Conservation (phyloP, 495 filamentous ascomycete genomes). For the Bacidia rubella region DNA sequence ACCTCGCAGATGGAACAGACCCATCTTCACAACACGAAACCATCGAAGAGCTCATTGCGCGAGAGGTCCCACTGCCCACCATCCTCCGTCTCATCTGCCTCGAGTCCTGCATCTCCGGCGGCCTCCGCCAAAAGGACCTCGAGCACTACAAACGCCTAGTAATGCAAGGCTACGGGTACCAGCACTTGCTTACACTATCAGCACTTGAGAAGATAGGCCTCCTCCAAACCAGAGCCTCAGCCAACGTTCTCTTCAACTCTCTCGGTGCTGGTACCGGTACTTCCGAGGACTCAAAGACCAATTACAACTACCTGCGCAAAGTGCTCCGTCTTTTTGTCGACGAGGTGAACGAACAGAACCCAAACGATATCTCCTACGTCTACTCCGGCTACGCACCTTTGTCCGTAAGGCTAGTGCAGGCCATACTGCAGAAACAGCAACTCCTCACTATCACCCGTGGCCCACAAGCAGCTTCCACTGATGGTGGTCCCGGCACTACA, state of each 20-base stretch:
- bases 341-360: constrained; percentile 94
- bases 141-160: constrained; percentile 81
- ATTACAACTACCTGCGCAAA: constrained; percentile 78
- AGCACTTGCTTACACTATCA: constrained; percentile 81
- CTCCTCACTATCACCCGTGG: constrained; percentile 41
- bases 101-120: constrained; percentile 79
- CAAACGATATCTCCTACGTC: constrained; percentile 90
- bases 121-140: constrained; percentile 72
- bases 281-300: constrained; percentile 53
- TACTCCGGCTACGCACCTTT: constrained; percentile 95
- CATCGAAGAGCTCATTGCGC: constrained; percentile 86
- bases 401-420: constrained; percentile 88
- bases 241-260: constrained; percentile 57
- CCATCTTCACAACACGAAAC: constrained; percentile 75
- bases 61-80: constrained; percentile 61
- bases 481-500: constrained; percentile 42
- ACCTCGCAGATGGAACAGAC: constrained; percentile 82
- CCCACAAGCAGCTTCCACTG: constrained; percentile 23
- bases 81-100: constrained; percentile 79
- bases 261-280: constrained; percentile 41
- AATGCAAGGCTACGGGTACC: constrained; percentile 85
- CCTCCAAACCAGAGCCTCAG: constrained; percentile 57
- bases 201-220: constrained; percentile 83
- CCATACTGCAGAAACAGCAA: constrained; percentile 79
- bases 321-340: constrained; percentile 81